Base-by-base conservation (phyloP, 2,329 filamentous ascomycete species). In the Cercospora janseana region DNA sequence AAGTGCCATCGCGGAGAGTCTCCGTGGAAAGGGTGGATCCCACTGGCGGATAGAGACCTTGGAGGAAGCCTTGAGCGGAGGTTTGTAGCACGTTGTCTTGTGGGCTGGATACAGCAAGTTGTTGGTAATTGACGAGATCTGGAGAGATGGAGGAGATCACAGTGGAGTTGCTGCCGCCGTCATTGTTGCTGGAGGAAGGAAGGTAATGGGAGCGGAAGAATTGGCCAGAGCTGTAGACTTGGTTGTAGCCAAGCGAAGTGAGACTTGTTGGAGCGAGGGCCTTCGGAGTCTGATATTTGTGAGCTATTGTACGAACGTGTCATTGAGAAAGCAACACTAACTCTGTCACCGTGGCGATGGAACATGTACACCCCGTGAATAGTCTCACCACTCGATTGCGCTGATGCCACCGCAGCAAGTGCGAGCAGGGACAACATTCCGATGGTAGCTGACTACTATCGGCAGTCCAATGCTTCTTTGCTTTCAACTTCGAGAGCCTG, bases 281-380 rank as follows among this genome's bases (percentile, higher is more conserved):
- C 73, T 95, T 95, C 56, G 88, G 73, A 0, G 89, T 92, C 42
- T 45, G 21, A 15, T 40, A 3, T 4, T 26, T 2, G 20, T 24
- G 13, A 13, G 21, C 26, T 10, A 40, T 20, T 13, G 35, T 5
- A 20, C 32, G 15, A 35, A 9, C 4, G 31, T 20, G 15, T 35
- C n/a, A 18, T 7, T 8, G 8, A 7, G 20, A 12, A 7, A 9
- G 27, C 6, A 29, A 29, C 3, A 21, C 41, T 29, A 8, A 44
- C 41, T 49, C 91, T 83, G 70, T 96, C 91, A 51, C 91, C 91
- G 72, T 96, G 91, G 37, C 91, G 86, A 61, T 88, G 83, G 56
- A 94, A 95, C 70, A 95, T 83, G 70, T 91, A 93, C 37, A 85
- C 83, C 45, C 89, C 90, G 12, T 95, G 77, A 21, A 93, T 76